phyloP scores from a whole-genome alignment of 768 basidiomycete species.

The Phanerochaete sordida region DNA sequence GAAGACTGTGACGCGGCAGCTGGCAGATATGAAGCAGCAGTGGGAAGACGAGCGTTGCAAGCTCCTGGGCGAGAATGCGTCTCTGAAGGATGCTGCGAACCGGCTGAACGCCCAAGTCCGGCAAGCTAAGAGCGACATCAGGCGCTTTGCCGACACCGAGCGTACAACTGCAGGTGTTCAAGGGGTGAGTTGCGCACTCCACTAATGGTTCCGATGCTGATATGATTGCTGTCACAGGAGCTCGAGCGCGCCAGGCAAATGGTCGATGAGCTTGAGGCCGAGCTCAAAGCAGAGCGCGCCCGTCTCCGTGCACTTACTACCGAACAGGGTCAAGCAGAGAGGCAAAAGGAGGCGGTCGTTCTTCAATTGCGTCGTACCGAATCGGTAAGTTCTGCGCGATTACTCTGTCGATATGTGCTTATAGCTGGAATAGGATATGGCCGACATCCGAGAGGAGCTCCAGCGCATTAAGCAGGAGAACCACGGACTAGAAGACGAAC shows the following conservation, averaged over 20 bases:
- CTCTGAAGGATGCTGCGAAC: constrained; percentile 67
- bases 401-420: background rate
- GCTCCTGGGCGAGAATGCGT: constrained; percentile 66
- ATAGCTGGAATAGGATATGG: constrained; percentile 59
- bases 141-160: constrained; percentile 49
- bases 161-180: constrained; percentile 51
- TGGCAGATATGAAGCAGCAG: constrained; percentile 59
- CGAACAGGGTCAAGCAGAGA: constrained; percentile 59
- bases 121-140: constrained; percentile 53
- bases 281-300: constrained; percentile 67
- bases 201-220: background rate
- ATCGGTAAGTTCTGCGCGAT: constrained; percentile 41
- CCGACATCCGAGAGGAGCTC: constrained; percentile 67
- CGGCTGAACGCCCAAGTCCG: constrained; percentile 62
- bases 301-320: constrained; percentile 58
- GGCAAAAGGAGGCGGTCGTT: constrained; percentile 62
- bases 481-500: constrained; percentile 66
- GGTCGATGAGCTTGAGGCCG: constrained; percentile 66
- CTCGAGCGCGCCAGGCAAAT: constrained; percentile 61
- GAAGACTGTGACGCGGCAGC: constrained; percentile 56
- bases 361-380: constrained; percentile 69
- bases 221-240: constrained; percentile 42
- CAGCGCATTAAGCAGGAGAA: constrained; percentile 72
- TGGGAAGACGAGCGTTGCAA: constrained; percentile 68
- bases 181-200: constrained; percentile 38